Evolutionary conservation across 345 rosid species (phyloP).

Genomic region (Salix viminalis): DNA sequence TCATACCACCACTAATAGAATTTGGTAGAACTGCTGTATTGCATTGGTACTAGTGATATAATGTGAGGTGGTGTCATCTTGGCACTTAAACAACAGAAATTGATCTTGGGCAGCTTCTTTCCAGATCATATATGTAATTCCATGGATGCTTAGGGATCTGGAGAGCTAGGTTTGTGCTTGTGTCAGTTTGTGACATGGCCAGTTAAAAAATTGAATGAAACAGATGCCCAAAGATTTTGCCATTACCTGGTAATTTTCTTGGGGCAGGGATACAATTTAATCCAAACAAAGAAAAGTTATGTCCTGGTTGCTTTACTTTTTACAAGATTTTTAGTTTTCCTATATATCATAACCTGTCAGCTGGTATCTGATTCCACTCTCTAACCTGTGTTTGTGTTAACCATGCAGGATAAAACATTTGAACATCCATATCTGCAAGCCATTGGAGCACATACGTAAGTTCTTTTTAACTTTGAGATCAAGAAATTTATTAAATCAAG

Average conservation of each 20-base stretch:
- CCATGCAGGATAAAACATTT: slow-evolving; percentile 74
- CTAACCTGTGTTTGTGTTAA: slow-evolving; percentile 9
- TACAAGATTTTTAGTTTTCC: not conserved
- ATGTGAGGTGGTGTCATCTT: not conserved
- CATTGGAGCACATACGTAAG: slow-evolving; percentile 93
- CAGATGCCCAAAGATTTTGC: not conserved
- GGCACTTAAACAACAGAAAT: not conserved
- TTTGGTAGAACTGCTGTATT: not conserved
- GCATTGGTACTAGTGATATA: not conserved
- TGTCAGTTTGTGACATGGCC: not conserved
- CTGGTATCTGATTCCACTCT: slow-evolving; percentile 9
- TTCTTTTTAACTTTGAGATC: slow-evolving; percentile 4
- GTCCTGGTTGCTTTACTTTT: not conserved
- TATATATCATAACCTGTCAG: not conserved
- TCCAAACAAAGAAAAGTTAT: not conserved
- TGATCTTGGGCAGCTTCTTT: not conserved
- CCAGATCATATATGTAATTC: not conserved
- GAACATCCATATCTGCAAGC: slow-evolving; percentile 95
- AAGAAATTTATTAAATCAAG: not conserved
- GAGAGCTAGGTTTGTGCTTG: not conserved
- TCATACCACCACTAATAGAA: not conserved
- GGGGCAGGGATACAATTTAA: not conserved
- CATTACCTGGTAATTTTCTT: not conserved
- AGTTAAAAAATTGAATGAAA: not conserved
- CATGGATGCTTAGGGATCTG: not conserved